A percentile compares a stretch with the other conserved stretches of the same genome.
Conservation (phyloP, 441 rosid genomes). For the Manihot esculenta region DNA sequence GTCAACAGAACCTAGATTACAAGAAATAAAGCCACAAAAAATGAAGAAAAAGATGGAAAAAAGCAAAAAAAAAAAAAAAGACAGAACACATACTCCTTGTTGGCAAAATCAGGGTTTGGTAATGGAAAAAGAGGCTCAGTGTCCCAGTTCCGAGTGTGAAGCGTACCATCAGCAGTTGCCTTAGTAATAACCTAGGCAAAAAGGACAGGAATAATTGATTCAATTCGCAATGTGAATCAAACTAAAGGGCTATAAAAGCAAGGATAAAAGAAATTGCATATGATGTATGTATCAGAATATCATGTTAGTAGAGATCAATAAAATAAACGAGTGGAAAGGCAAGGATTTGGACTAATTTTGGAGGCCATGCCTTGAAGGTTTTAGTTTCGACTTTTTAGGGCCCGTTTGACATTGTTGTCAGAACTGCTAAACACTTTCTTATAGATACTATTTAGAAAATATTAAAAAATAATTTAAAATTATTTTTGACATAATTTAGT, state of each 20-base stretch:
- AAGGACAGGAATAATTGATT: slow-evolving; percentile 11
- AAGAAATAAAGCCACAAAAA: slow-evolving; percentile 3
- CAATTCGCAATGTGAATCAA: slow-evolving; percentile 11
- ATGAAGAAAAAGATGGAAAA: neutral
- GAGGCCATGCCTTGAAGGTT: no score
- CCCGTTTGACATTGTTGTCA: no score
- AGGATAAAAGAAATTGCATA: slow-evolving; percentile 11
- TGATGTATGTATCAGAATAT: slow-evolving; percentile 9
- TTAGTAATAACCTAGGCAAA: slow-evolving; percentile 66
- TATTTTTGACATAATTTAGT: no score
- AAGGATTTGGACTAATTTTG: neutral
- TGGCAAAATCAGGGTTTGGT: slow-evolving; percentile 41
- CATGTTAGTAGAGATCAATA: slow-evolving; percentile 18
- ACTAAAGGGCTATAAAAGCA: slow-evolving; percentile 4
- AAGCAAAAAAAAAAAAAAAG: slow-evolving; percentile 15
- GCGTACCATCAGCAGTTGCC: slow-evolving; percentile 76
- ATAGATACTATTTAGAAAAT: no score
- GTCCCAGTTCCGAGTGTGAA: slow-evolving; percentile 89
- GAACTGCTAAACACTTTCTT: no score
- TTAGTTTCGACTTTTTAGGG: no score
- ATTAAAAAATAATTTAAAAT: no score
- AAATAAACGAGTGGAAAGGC: slow-evolving; percentile 8
- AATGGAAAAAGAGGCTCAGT: slow-evolving; percentile 80
- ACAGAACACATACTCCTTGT: slow-evolving; percentile 51
- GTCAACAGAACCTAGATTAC: slow-evolving; percentile 1